Evolutionary conservation across 2,329 filamentous ascomycete genomes (phyloP).

Genomic region (Helicocarpus griseus): DNA sequence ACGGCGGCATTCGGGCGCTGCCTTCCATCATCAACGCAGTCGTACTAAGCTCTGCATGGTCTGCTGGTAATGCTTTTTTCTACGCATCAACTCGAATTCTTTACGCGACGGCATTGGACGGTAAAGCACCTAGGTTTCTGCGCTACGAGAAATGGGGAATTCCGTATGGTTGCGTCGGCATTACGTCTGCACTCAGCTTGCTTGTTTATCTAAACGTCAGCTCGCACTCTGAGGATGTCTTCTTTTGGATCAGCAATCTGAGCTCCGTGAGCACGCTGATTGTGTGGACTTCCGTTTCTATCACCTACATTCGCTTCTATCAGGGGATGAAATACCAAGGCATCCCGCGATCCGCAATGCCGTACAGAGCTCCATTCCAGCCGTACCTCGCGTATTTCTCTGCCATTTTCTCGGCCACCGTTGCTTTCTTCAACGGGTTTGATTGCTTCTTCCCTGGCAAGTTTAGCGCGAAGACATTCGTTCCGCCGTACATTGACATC

Average conservation of each 20-base stretch:
- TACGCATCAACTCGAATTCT: slow-evolving; percentile 28
- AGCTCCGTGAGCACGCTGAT: slow-evolving; percentile 10
- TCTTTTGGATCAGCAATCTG: slow-evolving; percentile 14
- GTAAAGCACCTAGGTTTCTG: slow-evolving; percentile 28
- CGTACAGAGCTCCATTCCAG: slow-evolving; percentile 56
- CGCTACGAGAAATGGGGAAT: slow-evolving; percentile 9
- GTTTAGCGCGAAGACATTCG: slow-evolving; percentile 15
- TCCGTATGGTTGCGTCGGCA: slow-evolving; percentile 10
- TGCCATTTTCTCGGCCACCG: slow-evolving; percentile 39
- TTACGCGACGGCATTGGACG: slow-evolving; percentile 29
- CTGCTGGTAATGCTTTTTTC: slow-evolving; percentile 33
- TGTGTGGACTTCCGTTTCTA: slow-evolving; percentile 10
- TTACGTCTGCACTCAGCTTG: slow-evolving; percentile 7
- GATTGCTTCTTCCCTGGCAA: slow-evolving; percentile 19
- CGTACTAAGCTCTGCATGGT: slow-evolving; percentile 33
- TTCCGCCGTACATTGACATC: slow-evolving; percentile 15
- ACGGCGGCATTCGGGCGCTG: slow-evolving; percentile 34
- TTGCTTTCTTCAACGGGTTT: slow-evolving; percentile 59
- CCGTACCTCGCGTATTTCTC: slow-evolving; percentile 60
- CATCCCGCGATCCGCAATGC: slow-evolving; percentile 52
- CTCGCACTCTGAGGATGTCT: slow-evolving; percentile 8
- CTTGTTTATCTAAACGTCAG: slow-evolving; percentile 12
- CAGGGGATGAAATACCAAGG: slow-evolving; percentile 58
- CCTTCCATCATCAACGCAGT: slow-evolving; percentile 32
- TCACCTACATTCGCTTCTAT: slow-evolving; percentile 58